phyloP scores from a whole-genome alignment of 371 early-diverging fungal genomes.

The Mucor racemosus region DNA sequence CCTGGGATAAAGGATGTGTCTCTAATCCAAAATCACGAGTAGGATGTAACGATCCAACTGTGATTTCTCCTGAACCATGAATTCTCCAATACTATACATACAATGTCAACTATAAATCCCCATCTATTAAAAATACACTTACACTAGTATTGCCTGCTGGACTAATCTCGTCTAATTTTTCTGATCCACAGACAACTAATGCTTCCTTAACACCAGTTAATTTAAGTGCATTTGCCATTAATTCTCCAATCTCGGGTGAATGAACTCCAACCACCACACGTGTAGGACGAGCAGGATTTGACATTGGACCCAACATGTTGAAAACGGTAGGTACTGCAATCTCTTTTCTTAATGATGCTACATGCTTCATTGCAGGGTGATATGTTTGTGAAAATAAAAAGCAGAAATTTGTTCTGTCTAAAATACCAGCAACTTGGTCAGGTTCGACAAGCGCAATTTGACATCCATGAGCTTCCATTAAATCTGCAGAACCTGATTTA shows the following conservation, averaged over 20 bases:
- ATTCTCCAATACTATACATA: conserved; percentile 72
- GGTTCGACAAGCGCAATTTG: conserved; percentile 70
- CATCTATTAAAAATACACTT: conserved; percentile 22
- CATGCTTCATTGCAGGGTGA: conserved; percentile 91
- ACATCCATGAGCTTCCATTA: conserved; percentile 87
- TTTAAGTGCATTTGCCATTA: conserved; percentile 86
- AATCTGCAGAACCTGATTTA: conserved; percentile 92
- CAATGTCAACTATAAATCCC: no score
- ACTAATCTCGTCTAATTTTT: conserved; percentile 86
- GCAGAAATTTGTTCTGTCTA: conserved; percentile 80
- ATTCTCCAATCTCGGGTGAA: conserved; percentile 73
- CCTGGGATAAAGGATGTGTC: conserved; percentile 72
- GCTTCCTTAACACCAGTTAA: conserved; percentile 78
- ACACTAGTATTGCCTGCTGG: conserved; percentile 78
- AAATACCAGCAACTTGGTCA: conserved; percentile 63
- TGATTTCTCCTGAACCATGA: conserved; percentile 61
- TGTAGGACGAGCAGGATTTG: conserved; percentile 87
- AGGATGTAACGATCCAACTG: conserved; percentile 72
- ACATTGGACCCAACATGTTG: conserved; percentile 94
- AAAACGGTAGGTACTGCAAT: conserved; percentile 94
- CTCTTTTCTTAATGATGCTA: conserved; percentile 81
- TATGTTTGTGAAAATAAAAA: conserved; percentile 92
- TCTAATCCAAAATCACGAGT: conserved; percentile 83
- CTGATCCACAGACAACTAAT: conserved; percentile 86
- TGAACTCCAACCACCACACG: conserved; percentile 90